A percentile compares a stretch with the other conserved stretches of the same genome.
Evolutionary conservation across 2,329 filamentous ascomycete species (phyloP).

Genomic region (Dactylellina sp.): DNA sequence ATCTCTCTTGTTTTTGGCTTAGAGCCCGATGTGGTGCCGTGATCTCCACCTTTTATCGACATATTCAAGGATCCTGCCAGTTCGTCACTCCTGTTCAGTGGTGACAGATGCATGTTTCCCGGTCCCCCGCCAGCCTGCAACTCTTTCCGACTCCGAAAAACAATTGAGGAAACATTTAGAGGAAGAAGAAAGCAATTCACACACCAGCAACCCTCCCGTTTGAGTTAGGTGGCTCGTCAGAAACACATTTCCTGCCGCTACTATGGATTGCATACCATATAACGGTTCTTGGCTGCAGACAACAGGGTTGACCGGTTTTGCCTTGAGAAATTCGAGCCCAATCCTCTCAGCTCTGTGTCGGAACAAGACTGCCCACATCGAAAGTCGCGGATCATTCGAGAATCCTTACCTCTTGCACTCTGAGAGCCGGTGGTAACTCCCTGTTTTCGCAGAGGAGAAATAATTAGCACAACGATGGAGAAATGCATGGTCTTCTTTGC

Average conservation of each 20-base stretch:
- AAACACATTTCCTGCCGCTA: slow-evolving; percentile 49
- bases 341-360: slow-evolving; percentile 26
- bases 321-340: slow-evolving; percentile 34
- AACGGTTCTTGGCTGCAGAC: slow-evolving; percentile 57
- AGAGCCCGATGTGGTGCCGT: slow-evolving; percentile 18
- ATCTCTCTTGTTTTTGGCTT: slow-evolving; percentile 8
- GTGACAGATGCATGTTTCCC: slow-evolving; percentile 56
- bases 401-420: slow-evolving; percentile 36
- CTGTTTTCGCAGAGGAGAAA: slow-evolving; percentile 10
- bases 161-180: slow-evolving; percentile 57
- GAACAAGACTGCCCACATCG: slow-evolving; percentile 23
- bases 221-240: slow-evolving; percentile 50
- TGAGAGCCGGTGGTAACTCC: background rate
- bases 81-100: slow-evolving; percentile 40
- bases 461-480: slow-evolving; percentile 15
- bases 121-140: slow-evolving; percentile 57
- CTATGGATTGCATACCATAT: slow-evolving; percentile 56
- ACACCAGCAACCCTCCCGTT: slow-evolving; percentile 38
- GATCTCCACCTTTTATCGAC: slow-evolving; percentile 51
- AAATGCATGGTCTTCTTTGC: slow-evolving; percentile 27
- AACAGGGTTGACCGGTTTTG: slow-evolving; percentile 35
- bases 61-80: slow-evolving; percentile 50
- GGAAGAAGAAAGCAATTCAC: slow-evolving; percentile 51
- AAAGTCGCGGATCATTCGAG: slow-evolving; percentile 51
- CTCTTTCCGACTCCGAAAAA: slow-evolving; percentile 49